Conservation (phyloP, 2,329 filamentous ascomycete genomes). For the Trichoderma sp. region DNA sequence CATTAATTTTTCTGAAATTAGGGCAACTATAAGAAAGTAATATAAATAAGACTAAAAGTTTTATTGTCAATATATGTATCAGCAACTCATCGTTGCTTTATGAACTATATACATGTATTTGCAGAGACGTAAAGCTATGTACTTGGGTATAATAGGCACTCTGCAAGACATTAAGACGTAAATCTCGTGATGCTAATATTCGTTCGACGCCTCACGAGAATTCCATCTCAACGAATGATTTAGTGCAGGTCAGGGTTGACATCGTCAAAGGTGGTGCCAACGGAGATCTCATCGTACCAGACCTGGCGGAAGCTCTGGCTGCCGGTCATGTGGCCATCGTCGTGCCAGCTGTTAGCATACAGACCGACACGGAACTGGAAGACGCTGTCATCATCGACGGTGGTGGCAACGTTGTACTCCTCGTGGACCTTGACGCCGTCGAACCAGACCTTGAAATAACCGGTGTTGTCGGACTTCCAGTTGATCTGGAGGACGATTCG, state of each 20-base stretch:
- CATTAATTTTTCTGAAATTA: background rate
- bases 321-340: constrained; percentile 42
- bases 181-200: background rate
- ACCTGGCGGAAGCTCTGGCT: constrained; percentile 46
- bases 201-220: background rate
- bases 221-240: background rate
- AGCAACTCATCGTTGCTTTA: background rate
- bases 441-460: constrained; percentile 49
- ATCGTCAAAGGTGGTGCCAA: constrained; percentile 40
- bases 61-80: background rate
- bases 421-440: constrained; percentile 49
- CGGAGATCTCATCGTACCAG: constrained; percentile 53
- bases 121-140: background rate
- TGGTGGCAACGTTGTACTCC: constrained; percentile 43
- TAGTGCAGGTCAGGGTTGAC: constrained; percentile 27
- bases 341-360: constrained; percentile 53
- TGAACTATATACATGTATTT: background rate
- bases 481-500: constrained; percentile 46
- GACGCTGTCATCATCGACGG: constrained; percentile 42
- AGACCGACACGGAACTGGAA: constrained; percentile 52
- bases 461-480: constrained; percentile 47
- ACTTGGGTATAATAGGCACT: background rate
- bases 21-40: background rate
- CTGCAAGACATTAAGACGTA: background rate
- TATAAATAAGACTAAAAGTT: background rate